These are phyloP conservation scores for Massariosphaeria phaeospora DNA, from an alignment of 495 filamentous ascomycete genomes.

Conservation along the genomic window DNA sequence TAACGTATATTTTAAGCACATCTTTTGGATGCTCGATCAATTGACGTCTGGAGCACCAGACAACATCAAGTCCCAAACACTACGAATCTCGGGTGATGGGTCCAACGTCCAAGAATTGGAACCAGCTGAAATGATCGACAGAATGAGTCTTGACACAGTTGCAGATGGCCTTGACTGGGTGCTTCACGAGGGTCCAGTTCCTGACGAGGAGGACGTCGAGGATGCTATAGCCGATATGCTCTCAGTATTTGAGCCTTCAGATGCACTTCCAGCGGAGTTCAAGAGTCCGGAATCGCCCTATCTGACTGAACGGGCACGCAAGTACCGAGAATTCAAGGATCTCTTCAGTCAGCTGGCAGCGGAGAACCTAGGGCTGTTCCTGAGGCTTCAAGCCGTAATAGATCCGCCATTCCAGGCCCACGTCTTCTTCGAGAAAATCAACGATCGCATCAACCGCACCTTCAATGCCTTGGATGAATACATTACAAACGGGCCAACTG, in stretches of 20 bases:
- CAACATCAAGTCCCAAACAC: not conserved
- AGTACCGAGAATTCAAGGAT: constrained; percentile 25
- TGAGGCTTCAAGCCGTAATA: constrained; percentile 15
- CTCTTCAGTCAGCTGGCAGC: constrained; percentile 21
- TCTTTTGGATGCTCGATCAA: constrained; percentile 31
- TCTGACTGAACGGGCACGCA: constrained; percentile 9
- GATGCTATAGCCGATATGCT: constrained; percentile 27
- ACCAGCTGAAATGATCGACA: constrained; percentile 19
- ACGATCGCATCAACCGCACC: constrained; percentile 13
- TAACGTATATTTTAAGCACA: constrained; percentile 25
- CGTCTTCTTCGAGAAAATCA: constrained; percentile 32
- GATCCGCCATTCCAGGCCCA: constrained; percentile 22
- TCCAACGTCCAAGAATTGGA: constrained; percentile 17
- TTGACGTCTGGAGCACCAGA: constrained; percentile 8
- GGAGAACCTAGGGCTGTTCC: constrained; percentile 18
- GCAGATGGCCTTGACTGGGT: constrained; percentile 19
- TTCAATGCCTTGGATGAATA: constrained; percentile 30
- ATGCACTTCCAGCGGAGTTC: constrained; percentile 25
- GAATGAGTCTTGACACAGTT: constrained; percentile 7
- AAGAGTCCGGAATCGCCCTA: not conserved
- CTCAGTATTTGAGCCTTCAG: constrained; percentile 35
- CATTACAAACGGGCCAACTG: constrained; percentile 16
- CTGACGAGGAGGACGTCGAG: constrained; percentile 14
- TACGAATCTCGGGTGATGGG: constrained; percentile 21
- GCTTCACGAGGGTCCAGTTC: constrained; percentile 8